Base-by-base conservation (phyloP, 805 yeast species). In the Saturnispora quitensis region DNA sequence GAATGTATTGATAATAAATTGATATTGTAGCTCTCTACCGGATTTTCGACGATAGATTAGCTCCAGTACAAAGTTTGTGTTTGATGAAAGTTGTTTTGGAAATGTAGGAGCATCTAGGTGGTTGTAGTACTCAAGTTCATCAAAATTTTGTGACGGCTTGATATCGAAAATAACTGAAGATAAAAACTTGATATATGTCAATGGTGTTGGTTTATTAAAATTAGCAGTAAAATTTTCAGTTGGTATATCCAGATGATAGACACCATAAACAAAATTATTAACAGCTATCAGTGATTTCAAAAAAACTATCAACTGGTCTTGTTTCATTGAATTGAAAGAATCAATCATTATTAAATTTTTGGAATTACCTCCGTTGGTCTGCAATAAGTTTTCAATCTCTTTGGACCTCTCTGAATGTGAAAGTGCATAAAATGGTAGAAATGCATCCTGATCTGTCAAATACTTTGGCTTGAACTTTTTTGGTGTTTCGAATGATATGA, bases 21-120 rank as follows among this genome's bases (percentile, higher is more conserved):
- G 63, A 50, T 82, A 83, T 1, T 72, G 65, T 25, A 84, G 61
- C 0, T 95, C 78, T 48, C 97, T 75, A 0, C 99, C 99, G 0
- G 96, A 86, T 61, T 86, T 86, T 50, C 97, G 75, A 53, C 93
- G 75, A 59, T 83, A 86, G 5, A 76, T 80, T 51, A 93, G 63
- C 3, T 69, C 70, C 3, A 83, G 62, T 36, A 68, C 67, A 65
- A 80, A 84, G 1, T 38, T 38, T 38, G 24, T 8, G 17, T 25
- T 20, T 3, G 24, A 22, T 2, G 36, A 20, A 13, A 40, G n/a
- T 5, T 8, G 31, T 13, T 13, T 8, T 17, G 52, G 48, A 9
- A 44, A 50, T 8, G 8, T 13, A 12, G 51, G 47, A 5, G 43
- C 10, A 18, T 49, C 47, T 17, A 43, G n/a, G 43, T 49, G 51